Percentiles rank a stretch among this genome's conserved stretches.
These are phyloP conservation scores for Coemansia sp. DNA, from an alignment of 192 early-diverging fungal genomes.

Conservation along the genomic window DNA sequence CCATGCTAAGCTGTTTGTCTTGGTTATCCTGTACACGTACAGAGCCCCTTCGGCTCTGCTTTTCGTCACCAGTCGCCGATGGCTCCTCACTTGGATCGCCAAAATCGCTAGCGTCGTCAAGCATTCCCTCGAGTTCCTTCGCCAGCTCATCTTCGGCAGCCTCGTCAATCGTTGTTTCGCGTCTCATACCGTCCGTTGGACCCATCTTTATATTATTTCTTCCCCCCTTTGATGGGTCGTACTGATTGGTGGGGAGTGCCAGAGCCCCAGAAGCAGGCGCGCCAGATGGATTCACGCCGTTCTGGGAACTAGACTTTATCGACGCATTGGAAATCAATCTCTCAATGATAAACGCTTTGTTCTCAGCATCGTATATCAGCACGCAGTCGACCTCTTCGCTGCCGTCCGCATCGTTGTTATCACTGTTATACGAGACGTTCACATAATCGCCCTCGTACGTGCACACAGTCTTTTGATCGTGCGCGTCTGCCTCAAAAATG, in stretches of 20 bases:
- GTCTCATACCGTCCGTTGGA: background rate
- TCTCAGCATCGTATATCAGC: slow-evolving; percentile 44
- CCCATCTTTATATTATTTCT: background rate
- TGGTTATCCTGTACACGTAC: slow-evolving; percentile 10
- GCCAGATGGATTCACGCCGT: slow-evolving; percentile 2
- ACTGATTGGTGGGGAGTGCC: slow-evolving; percentile 28
- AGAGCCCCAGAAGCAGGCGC: slow-evolving; percentile 17
- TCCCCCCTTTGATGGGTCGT: slow-evolving; percentile 13
- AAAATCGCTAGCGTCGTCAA: slow-evolving; percentile 36
- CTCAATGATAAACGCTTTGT: slow-evolving; percentile 46
- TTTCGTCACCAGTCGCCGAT: background rate
- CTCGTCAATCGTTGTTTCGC: slow-evolving; percentile 28
- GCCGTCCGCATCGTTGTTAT: background rate
- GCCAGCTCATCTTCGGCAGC: slow-evolving; percentile 42
- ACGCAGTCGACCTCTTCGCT: slow-evolving; percentile 40
- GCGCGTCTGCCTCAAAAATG: slow-evolving; percentile 35
- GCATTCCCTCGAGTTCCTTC: slow-evolving; percentile 49
- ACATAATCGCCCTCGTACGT: slow-evolving; percentile 52
- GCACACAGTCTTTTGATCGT: slow-evolving; percentile 35
- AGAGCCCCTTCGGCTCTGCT: slow-evolving; percentile 9
- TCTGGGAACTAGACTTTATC: slow-evolving; percentile 21
- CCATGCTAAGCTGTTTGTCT: slow-evolving; percentile 35
- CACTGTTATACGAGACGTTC: slow-evolving; percentile 1
- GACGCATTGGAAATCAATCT: slow-evolving; percentile 17
- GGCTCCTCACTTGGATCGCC: slow-evolving; percentile 8